Evolutionary conservation across 768 basidiomycete genomes (phyloP).

Genomic region (Sporobolomyces pararoseus): DNA sequence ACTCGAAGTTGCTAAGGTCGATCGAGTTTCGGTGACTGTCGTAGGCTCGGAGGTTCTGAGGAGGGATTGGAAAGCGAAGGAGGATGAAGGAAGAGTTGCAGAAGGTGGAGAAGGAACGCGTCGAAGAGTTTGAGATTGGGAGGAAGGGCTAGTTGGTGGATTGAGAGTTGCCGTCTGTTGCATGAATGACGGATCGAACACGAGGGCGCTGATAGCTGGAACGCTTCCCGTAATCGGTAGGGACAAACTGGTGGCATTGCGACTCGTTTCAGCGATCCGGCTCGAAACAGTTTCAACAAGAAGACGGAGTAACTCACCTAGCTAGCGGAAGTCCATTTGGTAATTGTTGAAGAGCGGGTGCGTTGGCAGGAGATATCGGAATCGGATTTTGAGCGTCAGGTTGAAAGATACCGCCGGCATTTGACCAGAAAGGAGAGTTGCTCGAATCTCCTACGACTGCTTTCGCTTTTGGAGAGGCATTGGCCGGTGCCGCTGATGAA

Average conservation of each 20-base stretch:
- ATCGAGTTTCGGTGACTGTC: neutral
- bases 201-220: slow-evolving; percentile 10
- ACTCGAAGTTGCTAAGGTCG: neutral
- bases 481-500: neutral
- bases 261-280: neutral
- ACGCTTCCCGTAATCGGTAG: neutral
- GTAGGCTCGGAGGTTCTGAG: neutral
- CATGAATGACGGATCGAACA: neutral
- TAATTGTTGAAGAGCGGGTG: neutral
- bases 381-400: slow-evolving; percentile 13
- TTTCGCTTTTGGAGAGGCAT: neutral
- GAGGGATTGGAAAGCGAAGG: neutral
- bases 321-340: neutral
- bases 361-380: neutral
- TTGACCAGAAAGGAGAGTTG: slow-evolving; percentile 5
- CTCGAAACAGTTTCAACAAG: neutral
- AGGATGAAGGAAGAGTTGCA: neutral
- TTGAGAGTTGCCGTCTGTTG: neutral
- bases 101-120: neutral
- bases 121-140: neutral
- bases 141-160: neutral
- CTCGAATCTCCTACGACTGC: neutral
- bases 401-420: slow-evolving; percentile 12
- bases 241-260: neutral
- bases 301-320: too few species aligned